Base-by-base conservation (phyloP, 441 rosid genomes). In the Pelargonium myrrhifolium region DNA sequence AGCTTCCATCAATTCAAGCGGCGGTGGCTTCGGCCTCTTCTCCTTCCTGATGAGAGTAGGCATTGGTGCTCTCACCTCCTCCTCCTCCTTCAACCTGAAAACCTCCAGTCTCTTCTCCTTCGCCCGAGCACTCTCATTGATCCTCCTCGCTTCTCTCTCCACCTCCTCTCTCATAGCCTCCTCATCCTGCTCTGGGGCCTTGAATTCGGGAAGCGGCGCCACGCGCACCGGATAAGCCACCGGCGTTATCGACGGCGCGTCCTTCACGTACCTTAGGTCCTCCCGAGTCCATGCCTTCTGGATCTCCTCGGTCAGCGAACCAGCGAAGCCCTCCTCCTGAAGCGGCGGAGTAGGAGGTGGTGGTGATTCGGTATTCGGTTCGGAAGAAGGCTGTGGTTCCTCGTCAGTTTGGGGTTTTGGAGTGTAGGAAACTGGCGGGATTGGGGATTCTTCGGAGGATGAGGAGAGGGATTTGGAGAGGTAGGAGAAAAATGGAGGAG, bases 131-230 rank as follows among this genome's bases (percentile, higher is more conserved):
- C 77, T 79, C 4, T 49, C 43, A 63, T 81, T 84, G 15, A 81
- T 79, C 76, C 72, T 72, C 75, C 72, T 71, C 73, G 75, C 73
- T 82, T 80, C 89, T 24, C 67, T 65, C 79, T 76, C 79, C 78
- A 64, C 77, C 77, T 78, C 86, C 67, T 56, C 77, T 15, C 71
- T 61, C 18, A 64, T 71, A 2, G 12, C 72, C 70, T 45, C 79
- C 14, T 22, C 22, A 20, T 68, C 78, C 7, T 6, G 31, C 11
- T 61, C 65, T 35, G 40, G 35, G 2, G 28, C 75, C 49, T 79
- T 85, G 67, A 82, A 86, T 74, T 92, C 97, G 2, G 99, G 97
- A 0, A 94, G 86, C 9, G 97, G 96, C 24, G 94, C 97, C 14
- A 87, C 93, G 0, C 96, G 89, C 9, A 78, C n/a, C 10, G 90